These are phyloP conservation scores for Medicago lupulina DNA, from an alignment of 306 rosid species.

Conservation along the genomic window DNA sequence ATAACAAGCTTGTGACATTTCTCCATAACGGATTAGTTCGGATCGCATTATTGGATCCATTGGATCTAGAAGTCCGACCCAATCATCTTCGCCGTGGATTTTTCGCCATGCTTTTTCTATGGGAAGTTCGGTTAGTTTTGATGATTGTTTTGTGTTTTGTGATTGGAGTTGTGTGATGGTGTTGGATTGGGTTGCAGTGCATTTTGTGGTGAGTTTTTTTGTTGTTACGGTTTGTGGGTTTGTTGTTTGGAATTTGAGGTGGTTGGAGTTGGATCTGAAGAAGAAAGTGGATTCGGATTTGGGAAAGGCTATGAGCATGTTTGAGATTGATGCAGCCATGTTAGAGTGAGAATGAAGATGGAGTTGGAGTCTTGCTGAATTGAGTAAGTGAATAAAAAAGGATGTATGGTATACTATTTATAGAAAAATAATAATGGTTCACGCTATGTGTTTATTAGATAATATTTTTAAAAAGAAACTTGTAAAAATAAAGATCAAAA, in stretches of 20 bases:
- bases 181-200: constrained; percentile 9
- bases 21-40: constrained; percentile 82
- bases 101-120: constrained; percentile 60
- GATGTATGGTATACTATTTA: background rate
- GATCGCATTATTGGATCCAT: constrained; percentile 65
- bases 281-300: background rate
- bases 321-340: constrained; percentile 51
- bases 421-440: background rate
- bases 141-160: background rate
- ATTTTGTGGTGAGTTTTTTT: background rate
- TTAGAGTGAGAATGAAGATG: constrained; percentile 2
- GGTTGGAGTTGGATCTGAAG: constrained; percentile 4
- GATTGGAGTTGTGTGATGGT: constrained; percentile 39
- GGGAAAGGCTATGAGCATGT: constrained; percentile 37
- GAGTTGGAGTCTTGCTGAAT: background rate
- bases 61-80: constrained; percentile 80
- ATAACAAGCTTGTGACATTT: constrained; percentile 89
- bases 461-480: no score
- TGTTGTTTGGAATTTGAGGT: background rate
- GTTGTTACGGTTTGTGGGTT: background rate
- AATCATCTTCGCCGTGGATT: constrained; percentile 70
- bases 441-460: no score
- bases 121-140: background rate
- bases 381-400: background rate
- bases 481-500: no score